A percentile compares a stretch with the other conserved stretches of the same genome.
Evolutionary conservation across 192 early-diverging fungal genomes (phyloP).

Genomic region (Allomyces javanicus): DNA sequence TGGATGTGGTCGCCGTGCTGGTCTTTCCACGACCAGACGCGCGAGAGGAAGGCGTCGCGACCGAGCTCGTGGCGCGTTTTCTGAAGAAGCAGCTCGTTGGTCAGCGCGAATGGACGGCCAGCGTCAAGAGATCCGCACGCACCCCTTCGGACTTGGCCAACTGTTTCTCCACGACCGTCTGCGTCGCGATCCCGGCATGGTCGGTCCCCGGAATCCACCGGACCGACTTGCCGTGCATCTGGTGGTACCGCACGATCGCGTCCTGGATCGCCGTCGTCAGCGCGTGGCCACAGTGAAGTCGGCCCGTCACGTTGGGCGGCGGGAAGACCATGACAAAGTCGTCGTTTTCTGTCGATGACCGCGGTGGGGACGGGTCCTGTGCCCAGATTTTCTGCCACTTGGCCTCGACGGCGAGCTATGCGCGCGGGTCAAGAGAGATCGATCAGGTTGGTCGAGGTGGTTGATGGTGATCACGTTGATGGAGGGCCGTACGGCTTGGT

Average conservation of each 20-base stretch:
- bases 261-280: slow-evolving; percentile 79
- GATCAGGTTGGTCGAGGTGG: too few relatives aligned
- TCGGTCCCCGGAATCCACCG: slow-evolving; percentile 91
- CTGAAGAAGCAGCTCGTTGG: too few relatives aligned
- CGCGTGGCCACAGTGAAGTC: slow-evolving; percentile 85
- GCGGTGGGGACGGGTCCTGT: neutral
- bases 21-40: slow-evolving; percentile 77
- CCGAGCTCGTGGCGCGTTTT: slow-evolving; percentile 67
- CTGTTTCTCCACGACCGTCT: slow-evolving; percentile 85
- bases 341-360: slow-evolving; percentile 7
- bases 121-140: too few relatives aligned
- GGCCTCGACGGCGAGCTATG: neutral
- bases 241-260: slow-evolving; percentile 48
- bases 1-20: slow-evolving; percentile 60
- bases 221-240: slow-evolving; percentile 78
- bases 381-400: neutral
- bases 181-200: slow-evolving; percentile 93
- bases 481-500: too few relatives aligned
- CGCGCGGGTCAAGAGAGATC: too few relatives aligned
- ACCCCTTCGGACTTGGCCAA: slow-evolving; percentile 34
- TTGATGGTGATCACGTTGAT: too few relatives aligned
- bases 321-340: slow-evolving; percentile 76
- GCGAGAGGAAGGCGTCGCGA: slow-evolving; percentile 56
- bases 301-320: slow-evolving; percentile 91
- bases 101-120: too few relatives aligned